phyloP scores from a whole-genome alignment of 2,329 filamentous ascomycete genomes.

The Gliomastix tumulicola region DNA sequence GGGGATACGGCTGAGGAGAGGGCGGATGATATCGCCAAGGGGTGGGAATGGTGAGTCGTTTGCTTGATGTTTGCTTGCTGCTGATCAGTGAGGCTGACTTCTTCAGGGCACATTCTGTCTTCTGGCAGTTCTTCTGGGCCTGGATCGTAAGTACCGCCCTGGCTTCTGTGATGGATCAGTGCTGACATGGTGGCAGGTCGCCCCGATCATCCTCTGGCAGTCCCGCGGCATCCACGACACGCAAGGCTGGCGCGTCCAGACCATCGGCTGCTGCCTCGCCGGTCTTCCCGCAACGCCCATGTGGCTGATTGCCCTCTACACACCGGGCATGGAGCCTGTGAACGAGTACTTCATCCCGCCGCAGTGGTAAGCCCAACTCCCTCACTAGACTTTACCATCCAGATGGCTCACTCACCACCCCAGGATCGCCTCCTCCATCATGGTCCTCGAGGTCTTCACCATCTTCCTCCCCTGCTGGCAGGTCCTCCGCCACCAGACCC shows the following conservation, averaged over 20 bases:
- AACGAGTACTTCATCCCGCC: constrained; percentile 52
- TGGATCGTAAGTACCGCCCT: no score
- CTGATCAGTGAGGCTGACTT: neutral
- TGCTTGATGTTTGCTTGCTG: constrained; percentile 4
- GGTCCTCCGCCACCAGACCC: constrained; percentile 32
- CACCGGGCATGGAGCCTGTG: constrained; percentile 39
- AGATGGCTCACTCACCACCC: no score
- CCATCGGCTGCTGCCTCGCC: constrained; percentile 39
- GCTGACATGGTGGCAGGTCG: constrained; percentile 33
- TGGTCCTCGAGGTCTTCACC: constrained; percentile 53
- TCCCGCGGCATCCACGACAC: constrained; percentile 56
- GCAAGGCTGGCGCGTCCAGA: constrained; percentile 58
- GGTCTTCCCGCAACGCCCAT: constrained; percentile 58
- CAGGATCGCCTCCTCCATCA: constrained; percentile 43
- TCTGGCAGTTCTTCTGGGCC: constrained; percentile 60
- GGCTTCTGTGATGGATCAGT: no score
- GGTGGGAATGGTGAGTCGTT: constrained; percentile 54
- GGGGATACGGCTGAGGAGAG: constrained; percentile 41
- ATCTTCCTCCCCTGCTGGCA: constrained; percentile 57
- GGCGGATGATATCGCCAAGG: constrained; percentile 33
- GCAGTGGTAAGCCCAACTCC: constrained; percentile 54
- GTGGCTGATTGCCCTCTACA: constrained; percentile 56
- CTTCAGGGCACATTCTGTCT: constrained; percentile 9
- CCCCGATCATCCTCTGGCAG: constrained; percentile 52
- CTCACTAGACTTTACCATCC: no score